Conservation (phyloP, 1,284 basidiomycete species). For the Apiotrichum veenhuisii region DNA sequence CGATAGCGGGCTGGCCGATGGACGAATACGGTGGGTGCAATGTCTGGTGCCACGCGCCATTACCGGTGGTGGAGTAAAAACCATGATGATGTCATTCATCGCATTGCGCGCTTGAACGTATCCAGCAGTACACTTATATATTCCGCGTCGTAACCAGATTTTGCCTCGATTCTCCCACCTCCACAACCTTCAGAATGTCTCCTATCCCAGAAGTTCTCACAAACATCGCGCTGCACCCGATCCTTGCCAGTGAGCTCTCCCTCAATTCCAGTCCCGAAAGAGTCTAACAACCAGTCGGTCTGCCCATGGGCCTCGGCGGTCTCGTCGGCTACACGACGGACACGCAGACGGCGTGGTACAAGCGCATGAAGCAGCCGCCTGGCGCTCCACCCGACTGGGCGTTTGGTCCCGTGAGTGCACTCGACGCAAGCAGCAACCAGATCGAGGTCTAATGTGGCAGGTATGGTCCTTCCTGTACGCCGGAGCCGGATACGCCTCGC, state of each 20-base stretch:
- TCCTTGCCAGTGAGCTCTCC: slow-evolving; percentile 52
- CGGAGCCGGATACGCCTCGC: slow-evolving; percentile 68
- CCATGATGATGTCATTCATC: too few species aligned
- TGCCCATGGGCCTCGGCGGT: slow-evolving; percentile 60
- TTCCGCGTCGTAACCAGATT: too few species aligned
- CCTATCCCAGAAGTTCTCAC: slow-evolving; percentile 54
- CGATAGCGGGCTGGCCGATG: too few species aligned
- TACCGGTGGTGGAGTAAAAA: too few species aligned
- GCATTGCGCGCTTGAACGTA: too few species aligned
- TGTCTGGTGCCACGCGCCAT: too few species aligned
- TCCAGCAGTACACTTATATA: too few species aligned
- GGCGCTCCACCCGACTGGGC: slow-evolving; percentile 10
- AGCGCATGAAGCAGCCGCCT: slow-evolving; percentile 14
- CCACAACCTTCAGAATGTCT: too few species aligned
- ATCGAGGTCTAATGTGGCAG: too few species aligned
- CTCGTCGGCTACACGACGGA: slow-evolving; percentile 54
- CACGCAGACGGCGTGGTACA: slow-evolving; percentile 8
- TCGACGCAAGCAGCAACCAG: too few species aligned
- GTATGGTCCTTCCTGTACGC: slow-evolving; percentile 49
- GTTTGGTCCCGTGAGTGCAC: slow-evolving; percentile 20
- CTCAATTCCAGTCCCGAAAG: background rate
- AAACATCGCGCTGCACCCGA: slow-evolving; percentile 58
- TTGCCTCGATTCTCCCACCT: too few species aligned
- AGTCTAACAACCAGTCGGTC: slow-evolving; percentile 52
- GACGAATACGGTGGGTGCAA: too few species aligned